These are phyloP conservation scores for Butyriboletus loyo DNA, from an alignment of 768 basidiomycete genomes.

Conservation along the genomic window DNA sequence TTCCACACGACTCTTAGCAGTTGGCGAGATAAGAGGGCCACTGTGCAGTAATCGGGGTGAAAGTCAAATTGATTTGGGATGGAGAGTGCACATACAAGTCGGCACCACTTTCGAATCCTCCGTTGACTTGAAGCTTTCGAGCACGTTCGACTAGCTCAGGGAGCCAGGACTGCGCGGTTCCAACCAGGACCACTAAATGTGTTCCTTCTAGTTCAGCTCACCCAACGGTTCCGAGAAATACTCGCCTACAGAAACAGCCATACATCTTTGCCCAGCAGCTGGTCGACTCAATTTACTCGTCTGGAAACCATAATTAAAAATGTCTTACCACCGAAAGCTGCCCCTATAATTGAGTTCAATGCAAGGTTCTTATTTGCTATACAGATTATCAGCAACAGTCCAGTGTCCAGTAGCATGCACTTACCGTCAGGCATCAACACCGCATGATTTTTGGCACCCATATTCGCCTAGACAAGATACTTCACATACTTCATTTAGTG, in stretches of 20 bases:
- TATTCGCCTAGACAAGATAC: slow-evolving; percentile 47
- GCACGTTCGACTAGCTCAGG: slow-evolving; percentile 84
- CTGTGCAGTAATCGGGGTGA: slow-evolving; percentile 31
- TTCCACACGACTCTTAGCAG: slow-evolving; percentile 75
- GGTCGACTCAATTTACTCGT: slow-evolving; percentile 22
- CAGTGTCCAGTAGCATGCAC: slow-evolving; percentile 13
- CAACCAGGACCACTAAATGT: slow-evolving; percentile 70
- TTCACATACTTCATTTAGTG: background rate
- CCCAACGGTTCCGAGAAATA: background rate
- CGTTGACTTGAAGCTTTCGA: slow-evolving; percentile 73
- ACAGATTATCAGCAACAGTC: background rate
- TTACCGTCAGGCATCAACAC: slow-evolving; percentile 91
- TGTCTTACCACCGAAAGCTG: slow-evolving; percentile 80
- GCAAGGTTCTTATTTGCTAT: slow-evolving; percentile 89
- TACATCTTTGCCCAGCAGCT: slow-evolving; percentile 97
- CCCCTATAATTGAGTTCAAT: slow-evolving; percentile 88
- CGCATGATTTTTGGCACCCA: slow-evolving; percentile 98
- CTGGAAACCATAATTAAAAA: slow-evolving; percentile 17
- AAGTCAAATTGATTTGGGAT: background rate
- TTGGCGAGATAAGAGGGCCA: slow-evolving; percentile 79
- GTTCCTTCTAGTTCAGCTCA: background rate
- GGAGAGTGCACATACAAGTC: slow-evolving; percentile 57
- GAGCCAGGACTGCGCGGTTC: slow-evolving; percentile 75
- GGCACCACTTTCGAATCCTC: slow-evolving; percentile 84
- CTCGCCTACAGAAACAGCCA: slow-evolving; percentile 91